These are phyloP conservation scores for Aspergillus panamensis DNA, from an alignment of 495 filamentous ascomycete species.

Conservation along the genomic window DNA sequence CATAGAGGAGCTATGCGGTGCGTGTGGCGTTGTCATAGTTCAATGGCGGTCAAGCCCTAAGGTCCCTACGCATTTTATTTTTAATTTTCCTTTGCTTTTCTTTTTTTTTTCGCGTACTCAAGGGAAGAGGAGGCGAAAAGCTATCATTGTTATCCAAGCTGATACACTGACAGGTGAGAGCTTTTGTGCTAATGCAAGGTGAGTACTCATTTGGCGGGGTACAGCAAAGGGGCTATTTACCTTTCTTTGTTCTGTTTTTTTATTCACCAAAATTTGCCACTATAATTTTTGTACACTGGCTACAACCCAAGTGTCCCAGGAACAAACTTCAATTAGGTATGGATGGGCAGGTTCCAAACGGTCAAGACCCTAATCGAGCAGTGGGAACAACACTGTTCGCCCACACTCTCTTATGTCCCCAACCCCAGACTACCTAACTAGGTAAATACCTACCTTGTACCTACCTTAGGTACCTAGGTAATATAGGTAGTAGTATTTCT, in stretches of 20 bases:
- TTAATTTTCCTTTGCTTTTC: background rate
- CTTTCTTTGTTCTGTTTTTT: background rate
- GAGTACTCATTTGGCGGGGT: slow-evolving; percentile 2
- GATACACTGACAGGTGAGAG: slow-evolving; percentile 5
- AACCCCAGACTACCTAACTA: too few relatives aligned
- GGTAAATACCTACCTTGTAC: too few relatives aligned
- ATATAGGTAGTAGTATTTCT: too few relatives aligned
- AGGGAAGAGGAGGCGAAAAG: background rate
- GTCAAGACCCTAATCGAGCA: slow-evolving; percentile 11
- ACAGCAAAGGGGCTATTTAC: slow-evolving; percentile 1
- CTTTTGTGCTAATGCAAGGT: slow-evolving; percentile 3
- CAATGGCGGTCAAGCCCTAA: slow-evolving; percentile 10
- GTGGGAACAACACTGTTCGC: slow-evolving; percentile 1
- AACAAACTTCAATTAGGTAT: background rate
- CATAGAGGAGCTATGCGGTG: slow-evolving; percentile 19
- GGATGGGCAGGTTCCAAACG: background rate
- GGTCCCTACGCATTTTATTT: too few relatives aligned
- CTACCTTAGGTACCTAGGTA: too few relatives aligned
- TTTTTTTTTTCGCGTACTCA: background rate
- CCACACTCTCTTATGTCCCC: background rate
- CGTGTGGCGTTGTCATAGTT: slow-evolving; percentile 20
- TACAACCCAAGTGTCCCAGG: background rate
- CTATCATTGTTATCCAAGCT: background rate
- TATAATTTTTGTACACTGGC: background rate
- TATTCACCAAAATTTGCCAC: background rate